Percentiles rank a stretch among this genome's conserved stretches.
Conservation (phyloP, 768 basidiomycete species). For the Mycena haematopus region DNA sequence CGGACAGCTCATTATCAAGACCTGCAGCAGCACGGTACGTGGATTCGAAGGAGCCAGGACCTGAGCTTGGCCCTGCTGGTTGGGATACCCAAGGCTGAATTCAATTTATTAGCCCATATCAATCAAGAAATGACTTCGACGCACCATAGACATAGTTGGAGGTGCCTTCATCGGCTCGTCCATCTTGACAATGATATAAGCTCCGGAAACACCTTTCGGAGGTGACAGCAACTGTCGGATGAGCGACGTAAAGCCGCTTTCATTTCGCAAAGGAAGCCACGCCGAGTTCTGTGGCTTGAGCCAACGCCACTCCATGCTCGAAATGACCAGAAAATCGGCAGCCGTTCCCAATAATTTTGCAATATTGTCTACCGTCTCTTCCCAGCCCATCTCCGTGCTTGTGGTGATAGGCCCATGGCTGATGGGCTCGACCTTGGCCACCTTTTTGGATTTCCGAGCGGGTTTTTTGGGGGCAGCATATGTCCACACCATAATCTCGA, state of each 20-base stretch:
- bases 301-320: not conserved
- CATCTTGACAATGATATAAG: slow-evolving; percentile 3
- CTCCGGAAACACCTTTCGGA: not conserved
- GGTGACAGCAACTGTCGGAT: not conserved
- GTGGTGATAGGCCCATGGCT: not conserved
- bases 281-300: not conserved
- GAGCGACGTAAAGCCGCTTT: not conserved
- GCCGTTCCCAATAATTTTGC: not conserved
- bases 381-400: not conserved
- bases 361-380: not conserved
- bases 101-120: not conserved
- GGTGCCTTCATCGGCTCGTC: slow-evolving; percentile 2
- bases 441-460: not conserved
- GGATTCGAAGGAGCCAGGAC: not conserved
- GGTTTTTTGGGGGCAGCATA: not conserved
- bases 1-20: too few species aligned
- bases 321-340: not conserved
- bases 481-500: not conserved
- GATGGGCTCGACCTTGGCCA: not conserved
- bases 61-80: not conserved
- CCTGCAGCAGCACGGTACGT: not conserved
- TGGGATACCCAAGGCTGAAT: slow-evolving; percentile 3
- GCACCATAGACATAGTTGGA: not conserved
- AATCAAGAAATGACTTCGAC: not conserved
- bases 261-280: not conserved